Base-by-base conservation (phyloP, 2,329 filamentous ascomycete species). In the Cladosporium sp. region DNA sequence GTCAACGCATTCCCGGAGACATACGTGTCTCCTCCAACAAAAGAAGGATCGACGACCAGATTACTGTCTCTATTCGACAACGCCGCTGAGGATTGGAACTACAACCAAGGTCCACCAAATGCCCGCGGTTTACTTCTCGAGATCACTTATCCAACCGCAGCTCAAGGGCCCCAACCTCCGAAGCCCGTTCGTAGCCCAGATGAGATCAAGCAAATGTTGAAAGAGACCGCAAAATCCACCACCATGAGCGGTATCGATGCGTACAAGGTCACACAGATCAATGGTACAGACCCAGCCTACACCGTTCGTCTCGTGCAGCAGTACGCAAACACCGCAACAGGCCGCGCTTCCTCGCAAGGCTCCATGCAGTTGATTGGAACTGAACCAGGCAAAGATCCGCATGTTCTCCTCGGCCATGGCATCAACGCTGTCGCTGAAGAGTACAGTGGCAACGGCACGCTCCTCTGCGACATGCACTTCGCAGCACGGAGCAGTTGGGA, bases 361-460 rank as follows among this genome's bases (percentile, higher is more conserved):
- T 78, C 75, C 42, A 77, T 80, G 28, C 83, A 86, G 61, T 65
- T 82, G 1, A 73, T 85, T 0, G 75, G 78, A 0, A 78, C 78
- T 49, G 76, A 76, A n/a, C 45, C 45, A 1, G 78, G 78, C 25
- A 55, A 60, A 45, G 66, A 69, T 51, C 61, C 67, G 7, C 81
- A 83, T 58, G 76, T 79, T 2, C 67, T 86, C 11, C 76, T 85
- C 17, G 81, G 81, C 58, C 86, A 81, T 78, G 82, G 83, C 3
- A 65, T 73, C 38, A 65, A 69, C 17, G 67, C 68, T 0, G 69
- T 73, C 8, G 72, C 70, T 12, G 75, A 75, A 1, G 75, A 78
- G 54, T 65, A 78, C 62, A 72, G 72, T 0, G 61, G 70, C 1
- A 74, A 78, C 22, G 82, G 82, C 7, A 68, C 74, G 3, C 67